These are phyloP conservation scores for Beta macrorhiza DNA, from an alignment of 179 eudicot species.

Conservation along the genomic window DNA sequence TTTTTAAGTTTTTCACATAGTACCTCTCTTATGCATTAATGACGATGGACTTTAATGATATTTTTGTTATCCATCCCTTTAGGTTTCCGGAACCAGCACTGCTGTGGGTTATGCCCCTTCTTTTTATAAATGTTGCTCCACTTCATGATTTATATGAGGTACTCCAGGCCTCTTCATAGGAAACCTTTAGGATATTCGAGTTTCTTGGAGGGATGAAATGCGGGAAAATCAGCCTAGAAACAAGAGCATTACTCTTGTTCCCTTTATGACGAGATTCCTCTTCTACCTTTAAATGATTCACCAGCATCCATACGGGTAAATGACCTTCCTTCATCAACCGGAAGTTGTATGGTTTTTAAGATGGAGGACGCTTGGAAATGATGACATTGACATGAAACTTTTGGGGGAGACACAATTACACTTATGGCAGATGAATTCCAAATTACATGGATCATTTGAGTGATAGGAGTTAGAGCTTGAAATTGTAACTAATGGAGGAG, in stretches of 20 bases:
- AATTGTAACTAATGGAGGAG: no score
- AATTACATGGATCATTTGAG: no score
- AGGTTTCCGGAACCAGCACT: slow-evolving; percentile 44
- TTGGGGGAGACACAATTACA: no score
- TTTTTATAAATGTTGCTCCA: slow-evolving; percentile 51
- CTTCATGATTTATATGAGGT: slow-evolving; percentile 17
- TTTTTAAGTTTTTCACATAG: no score
- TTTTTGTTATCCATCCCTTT: slow-evolving; percentile 25
- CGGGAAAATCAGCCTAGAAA: slow-evolving; percentile 19
- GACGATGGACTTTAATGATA: not conserved
- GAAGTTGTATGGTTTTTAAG: slow-evolving; percentile 57
- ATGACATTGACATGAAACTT: slow-evolving; percentile 23
- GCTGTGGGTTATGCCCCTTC: slow-evolving; percentile 54
- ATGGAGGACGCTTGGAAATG: slow-evolving; percentile 75
- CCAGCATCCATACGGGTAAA: slow-evolving; percentile 58
- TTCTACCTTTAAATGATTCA: slow-evolving; percentile 56
- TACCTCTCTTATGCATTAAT: no score
- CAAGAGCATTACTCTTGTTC: not conserved
- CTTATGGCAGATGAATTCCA: no score
- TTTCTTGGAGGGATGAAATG: slow-evolving; percentile 26
- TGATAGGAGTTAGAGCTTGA: no score
- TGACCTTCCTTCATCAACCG: slow-evolving; percentile 58
- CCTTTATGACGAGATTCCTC: slow-evolving; percentile 46
- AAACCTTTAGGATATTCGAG: slow-evolving; percentile 26
- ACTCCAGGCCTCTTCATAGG: slow-evolving; percentile 6